These are phyloP conservation scores for Diutina ranongensis DNA, from an alignment of 1,139 yeast genomes.

Conservation along the genomic window DNA sequence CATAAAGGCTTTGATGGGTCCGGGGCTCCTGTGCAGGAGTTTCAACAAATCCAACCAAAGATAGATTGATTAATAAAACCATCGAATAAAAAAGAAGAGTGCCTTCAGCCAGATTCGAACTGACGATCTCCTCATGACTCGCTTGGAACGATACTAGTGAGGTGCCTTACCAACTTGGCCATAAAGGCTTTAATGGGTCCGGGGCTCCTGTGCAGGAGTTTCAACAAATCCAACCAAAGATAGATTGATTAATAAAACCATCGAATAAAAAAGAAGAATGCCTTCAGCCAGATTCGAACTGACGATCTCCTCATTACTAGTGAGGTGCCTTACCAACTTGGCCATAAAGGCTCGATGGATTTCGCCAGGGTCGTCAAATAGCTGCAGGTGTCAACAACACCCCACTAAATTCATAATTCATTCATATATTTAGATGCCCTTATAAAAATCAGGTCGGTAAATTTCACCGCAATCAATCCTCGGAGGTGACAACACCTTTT, in stretches of 20 bases:
- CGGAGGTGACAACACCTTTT: neutral
- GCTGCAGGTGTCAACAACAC: too few species aligned
- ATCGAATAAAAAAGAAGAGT: too few species aligned
- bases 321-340: conserved; percentile 73
- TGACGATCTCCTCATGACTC: conserved; percentile 86
- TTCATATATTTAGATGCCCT: too few species aligned
- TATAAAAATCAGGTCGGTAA: neutral
- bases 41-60: too few species aligned
- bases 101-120: conserved; percentile 63
- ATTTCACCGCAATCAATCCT: neutral
- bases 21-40: neutral
- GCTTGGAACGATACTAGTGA: conserved; percentile 91
- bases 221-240: too few species aligned
- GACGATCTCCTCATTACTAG: conserved; percentile 88
- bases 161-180: conserved; percentile 61
- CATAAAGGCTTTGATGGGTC: conserved; percentile 6
- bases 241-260: too few species aligned
- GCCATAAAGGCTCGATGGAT: neutral
- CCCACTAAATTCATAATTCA: too few species aligned
- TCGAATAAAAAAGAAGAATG: too few species aligned
- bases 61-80: too few species aligned
- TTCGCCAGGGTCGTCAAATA: too few species aligned
- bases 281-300: conserved; percentile 80
- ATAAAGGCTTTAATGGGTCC: too few species aligned
- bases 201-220: too few species aligned